phyloP scores from a whole-genome alignment of 139 green algal species.

The Diplosphaera chodatii region DNA sequence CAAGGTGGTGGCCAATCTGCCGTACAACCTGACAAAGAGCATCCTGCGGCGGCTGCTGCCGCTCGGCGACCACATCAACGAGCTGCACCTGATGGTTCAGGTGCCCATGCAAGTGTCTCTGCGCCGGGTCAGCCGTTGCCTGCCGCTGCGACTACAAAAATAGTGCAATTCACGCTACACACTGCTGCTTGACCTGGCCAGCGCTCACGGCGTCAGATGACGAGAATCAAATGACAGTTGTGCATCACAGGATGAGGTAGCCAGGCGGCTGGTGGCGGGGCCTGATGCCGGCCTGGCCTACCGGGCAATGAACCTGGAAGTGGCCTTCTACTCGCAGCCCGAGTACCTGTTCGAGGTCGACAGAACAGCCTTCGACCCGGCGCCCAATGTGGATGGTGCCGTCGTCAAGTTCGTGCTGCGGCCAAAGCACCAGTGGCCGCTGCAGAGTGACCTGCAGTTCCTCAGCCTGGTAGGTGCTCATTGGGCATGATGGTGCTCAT shows the following conservation, averaged over 20 bases:
- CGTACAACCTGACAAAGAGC: conserved; percentile 94
- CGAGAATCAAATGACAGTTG: no score
- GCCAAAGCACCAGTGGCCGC: not conserved
- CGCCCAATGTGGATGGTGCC: conserved; percentile 78
- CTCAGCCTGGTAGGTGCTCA: not conserved
- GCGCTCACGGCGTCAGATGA: no score
- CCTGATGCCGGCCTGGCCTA: conserved; percentile 55
- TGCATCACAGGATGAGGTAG: conserved; percentile 78
- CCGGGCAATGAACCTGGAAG: conserved; percentile 73
- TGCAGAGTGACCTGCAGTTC: not conserved
- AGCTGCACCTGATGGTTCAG: conserved; percentile 5
- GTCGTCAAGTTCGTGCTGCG: conserved; percentile 71
- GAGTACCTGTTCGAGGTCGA: conserved; percentile 67
- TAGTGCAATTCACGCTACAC: no score
- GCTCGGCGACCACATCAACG: conserved; percentile 3
- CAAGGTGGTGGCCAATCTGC: conserved; percentile 91
- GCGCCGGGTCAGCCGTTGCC: no score
- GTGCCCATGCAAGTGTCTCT: not conserved
- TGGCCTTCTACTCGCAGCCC: conserved; percentile 64
- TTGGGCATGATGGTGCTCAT: no score
- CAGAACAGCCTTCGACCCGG: conserved; percentile 60
- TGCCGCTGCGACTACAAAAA: no score
- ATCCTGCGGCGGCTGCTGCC: conserved; percentile 7
- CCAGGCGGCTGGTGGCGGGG: conserved; percentile 39
- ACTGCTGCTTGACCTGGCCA: no score